These are phyloP conservation scores for Scytalidium sp. DNA, from an alignment of 2,329 filamentous ascomycete species.

Conservation along the genomic window DNA sequence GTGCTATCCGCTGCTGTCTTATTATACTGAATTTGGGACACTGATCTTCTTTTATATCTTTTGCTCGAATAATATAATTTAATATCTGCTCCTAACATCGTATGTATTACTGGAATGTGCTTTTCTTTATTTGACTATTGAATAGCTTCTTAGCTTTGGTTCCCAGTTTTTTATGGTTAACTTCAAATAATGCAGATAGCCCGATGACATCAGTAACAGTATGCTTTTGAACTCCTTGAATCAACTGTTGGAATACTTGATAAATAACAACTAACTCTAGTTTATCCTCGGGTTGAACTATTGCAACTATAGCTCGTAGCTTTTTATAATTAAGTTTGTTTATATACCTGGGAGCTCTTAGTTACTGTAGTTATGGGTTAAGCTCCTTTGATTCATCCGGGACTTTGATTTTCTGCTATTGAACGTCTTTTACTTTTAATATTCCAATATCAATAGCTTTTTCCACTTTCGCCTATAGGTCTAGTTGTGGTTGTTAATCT, in stretches of 20 bases:
- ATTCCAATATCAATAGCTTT: background rate
- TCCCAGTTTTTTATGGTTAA: background rate
- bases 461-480: background rate
- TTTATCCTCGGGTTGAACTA: background rate
- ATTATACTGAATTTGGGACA: background rate
- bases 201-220: background rate
- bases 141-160: conserved; percentile 1
- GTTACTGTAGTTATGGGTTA: background rate
- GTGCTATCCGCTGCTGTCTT: background rate
- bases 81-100: conserved; percentile 1
- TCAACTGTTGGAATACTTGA: background rate
- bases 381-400: background rate
- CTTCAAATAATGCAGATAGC: background rate
- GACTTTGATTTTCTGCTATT: background rate
- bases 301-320: background rate
- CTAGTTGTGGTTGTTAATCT: background rate
- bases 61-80: background rate
- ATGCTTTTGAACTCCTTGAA: background rate
- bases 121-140: background rate
- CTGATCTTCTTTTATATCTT: background rate
- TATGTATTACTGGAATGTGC: background rate
- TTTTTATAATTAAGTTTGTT: background rate
- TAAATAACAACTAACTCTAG: background rate
- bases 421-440: background rate
- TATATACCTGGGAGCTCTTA: background rate